Evolutionary conservation across 2,329 filamentous ascomycete genomes (phyloP).

Genomic region (Colletotrichum sp.): DNA sequence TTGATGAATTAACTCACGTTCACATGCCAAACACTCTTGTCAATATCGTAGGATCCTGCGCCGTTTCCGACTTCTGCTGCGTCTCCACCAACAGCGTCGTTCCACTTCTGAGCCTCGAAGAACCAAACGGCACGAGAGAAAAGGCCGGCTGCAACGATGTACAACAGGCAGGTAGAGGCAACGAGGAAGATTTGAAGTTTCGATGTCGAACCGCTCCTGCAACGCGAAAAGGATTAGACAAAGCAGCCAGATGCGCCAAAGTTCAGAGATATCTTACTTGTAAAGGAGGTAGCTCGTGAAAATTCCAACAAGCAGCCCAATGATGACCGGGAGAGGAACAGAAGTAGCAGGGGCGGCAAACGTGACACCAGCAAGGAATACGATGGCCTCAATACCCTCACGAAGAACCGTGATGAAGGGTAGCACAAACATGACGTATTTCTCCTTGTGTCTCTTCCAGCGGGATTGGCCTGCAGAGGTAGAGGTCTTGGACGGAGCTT

Average conservation of each 20-base stretch:
- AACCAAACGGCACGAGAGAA: constrained; percentile 80
- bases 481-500: neutral
- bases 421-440: constrained; percentile 85
- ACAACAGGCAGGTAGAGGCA: constrained; percentile 80
- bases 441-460: constrained; percentile 68
- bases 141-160: constrained; percentile 82
- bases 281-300: constrained; percentile 78
- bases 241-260: neutral
- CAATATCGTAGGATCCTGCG: constrained; percentile 80
- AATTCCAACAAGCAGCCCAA: constrained; percentile 72
- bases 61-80: constrained; percentile 58
- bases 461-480: constrained; percentile 33
- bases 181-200: constrained; percentile 77
- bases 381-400: constrained; percentile 84
- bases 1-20: constrained; percentile 59
- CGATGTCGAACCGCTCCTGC: constrained; percentile 46
- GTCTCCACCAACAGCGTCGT: constrained; percentile 64
- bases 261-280: constrained; percentile 57
- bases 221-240: neutral
- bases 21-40: constrained; percentile 80
- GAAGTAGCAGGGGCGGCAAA: constrained; percentile 76
- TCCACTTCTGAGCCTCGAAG: constrained; percentile 75
- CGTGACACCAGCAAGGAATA: constrained; percentile 88
- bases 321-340: constrained; percentile 78
- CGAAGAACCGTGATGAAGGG: constrained; percentile 86